Base-by-base conservation (phyloP, 2,329 filamentous ascomycete genomes). In the Diplodia scrobiculata region DNA sequence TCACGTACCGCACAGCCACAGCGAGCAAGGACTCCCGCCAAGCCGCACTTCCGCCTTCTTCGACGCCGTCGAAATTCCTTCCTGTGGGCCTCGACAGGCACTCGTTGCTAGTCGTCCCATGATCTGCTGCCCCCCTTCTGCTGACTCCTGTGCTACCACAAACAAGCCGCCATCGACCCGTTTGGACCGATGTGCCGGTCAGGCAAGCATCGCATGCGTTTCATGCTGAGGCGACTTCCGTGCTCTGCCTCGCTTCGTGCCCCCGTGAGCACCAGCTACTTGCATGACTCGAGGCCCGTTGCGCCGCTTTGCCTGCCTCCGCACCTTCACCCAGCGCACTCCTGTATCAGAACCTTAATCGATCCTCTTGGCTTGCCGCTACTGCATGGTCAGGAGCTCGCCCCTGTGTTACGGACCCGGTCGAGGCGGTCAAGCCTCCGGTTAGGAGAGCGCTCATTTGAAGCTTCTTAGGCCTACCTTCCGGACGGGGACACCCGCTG, bases 1-100 rank as follows among this genome's bases (percentile, higher is more conserved):
- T 38, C 55, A 58, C 53, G 14, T n/a, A n/a, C 58, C 45, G 41
- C 58, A 50, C 58, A 48, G 58, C 58, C 58, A 62, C 58, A 62
- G 34, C 32, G 25, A n/a, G 13, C n/a, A 36, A 41, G 34, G 19
- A n/a, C n/a, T 21, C 3, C 21, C 17, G 58, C 58, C 58, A 62
- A 62, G 58, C 27, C 45, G 10, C 27, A 7, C 5, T 36, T 62
- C 38, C 58, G 9, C 19, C 58, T 50, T 36, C 27, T 50, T 27
- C 58, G 58, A 62, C 38, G 58, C 41, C 53, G 34, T 55, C 34
- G 54, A 29, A 9, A 13, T 27, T 25, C 14, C 19, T 36, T 60
- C 55, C 14, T 25, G 55, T 60, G 54, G 54, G 34, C 53, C 54
- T 5, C 21, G 54, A 21, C 21, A 11, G 27, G 17, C n/a, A 27